Conservation (phyloP, 441 rosid species). For the Adansonia grandidieri region DNA sequence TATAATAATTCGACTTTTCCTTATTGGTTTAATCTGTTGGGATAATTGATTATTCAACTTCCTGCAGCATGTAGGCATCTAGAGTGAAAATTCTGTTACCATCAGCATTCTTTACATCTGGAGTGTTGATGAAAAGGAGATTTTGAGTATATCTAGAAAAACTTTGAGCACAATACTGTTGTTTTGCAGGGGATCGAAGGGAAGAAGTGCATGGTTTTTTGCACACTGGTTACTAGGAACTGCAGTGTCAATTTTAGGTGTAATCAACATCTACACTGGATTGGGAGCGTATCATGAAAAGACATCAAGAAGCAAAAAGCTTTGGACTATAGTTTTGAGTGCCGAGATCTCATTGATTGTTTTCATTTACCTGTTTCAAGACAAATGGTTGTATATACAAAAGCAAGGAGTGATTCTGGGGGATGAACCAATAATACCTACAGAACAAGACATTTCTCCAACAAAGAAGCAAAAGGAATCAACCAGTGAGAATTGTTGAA, state of each 20-base stretch:
- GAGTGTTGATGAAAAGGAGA: neutral
- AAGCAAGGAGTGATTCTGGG: constrained; percentile 53
- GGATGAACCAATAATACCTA: constrained; percentile 33
- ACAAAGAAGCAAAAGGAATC: constrained; percentile 26
- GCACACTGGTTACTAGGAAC: constrained; percentile 78
- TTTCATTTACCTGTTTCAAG: constrained; percentile 71
- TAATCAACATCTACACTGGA: constrained; percentile 70
- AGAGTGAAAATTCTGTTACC: neutral
- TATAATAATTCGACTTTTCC: too few relatives aligned
- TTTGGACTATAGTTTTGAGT: constrained; percentile 65
- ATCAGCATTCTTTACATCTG: neutral
- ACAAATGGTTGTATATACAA: constrained; percentile 67
- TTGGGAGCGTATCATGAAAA: constrained; percentile 60
- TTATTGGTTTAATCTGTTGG: too few relatives aligned
- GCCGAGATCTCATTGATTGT: constrained; percentile 47
- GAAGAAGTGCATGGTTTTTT: constrained; percentile 68
- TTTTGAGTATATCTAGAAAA: neutral
- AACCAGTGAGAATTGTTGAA: constrained; percentile 30
- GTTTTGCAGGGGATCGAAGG: constrained; percentile 55
- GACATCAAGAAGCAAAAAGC: constrained; percentile 56
- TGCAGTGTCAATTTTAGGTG: constrained; percentile 56
- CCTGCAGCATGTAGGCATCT: neutral
- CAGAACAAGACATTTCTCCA: constrained; percentile 28
- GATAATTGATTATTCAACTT: neutral
- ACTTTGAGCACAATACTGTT: neutral